Evolutionary conservation across 2,329 filamentous ascomycete species (phyloP).

Genomic region (Thermoascus crustaceus): DNA sequence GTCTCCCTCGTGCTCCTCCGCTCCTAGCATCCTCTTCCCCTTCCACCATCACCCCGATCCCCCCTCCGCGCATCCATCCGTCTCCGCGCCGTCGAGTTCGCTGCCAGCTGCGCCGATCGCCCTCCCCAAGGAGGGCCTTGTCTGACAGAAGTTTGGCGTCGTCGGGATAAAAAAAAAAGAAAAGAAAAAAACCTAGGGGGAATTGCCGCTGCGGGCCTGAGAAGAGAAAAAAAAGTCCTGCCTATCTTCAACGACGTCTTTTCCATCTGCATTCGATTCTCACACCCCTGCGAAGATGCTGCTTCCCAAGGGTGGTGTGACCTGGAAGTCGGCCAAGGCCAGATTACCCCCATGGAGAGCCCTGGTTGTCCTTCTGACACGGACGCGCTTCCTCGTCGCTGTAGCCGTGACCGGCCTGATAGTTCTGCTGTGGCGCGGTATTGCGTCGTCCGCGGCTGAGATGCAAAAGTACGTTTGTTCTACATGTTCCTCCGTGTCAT

Average conservation of each 20-base stretch:
- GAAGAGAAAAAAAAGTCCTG: too few relatives aligned
- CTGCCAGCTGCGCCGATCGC: too few relatives aligned
- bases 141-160: too few relatives aligned
- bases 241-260: slow-evolving; percentile 4
- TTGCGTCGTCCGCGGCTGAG: slow-evolving; percentile 70
- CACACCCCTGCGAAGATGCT: slow-evolving; percentile 54
- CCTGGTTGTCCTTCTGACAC: slow-evolving; percentile 61
- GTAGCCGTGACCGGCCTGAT: slow-evolving; percentile 62
- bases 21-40: neutral
- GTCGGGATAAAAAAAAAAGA: too few relatives aligned
- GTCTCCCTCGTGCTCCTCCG: neutral
- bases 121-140: too few relatives aligned
- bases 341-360: slow-evolving; percentile 70
- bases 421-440: slow-evolving; percentile 79
- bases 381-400: slow-evolving; percentile 68
- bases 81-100: too few relatives aligned
- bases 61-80: neutral
- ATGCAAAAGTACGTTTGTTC: slow-evolving; percentile 71
- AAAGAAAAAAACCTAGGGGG: too few relatives aligned
- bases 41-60: neutral
- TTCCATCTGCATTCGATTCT: slow-evolving; percentile 1
- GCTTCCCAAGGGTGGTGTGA: slow-evolving; percentile 79
- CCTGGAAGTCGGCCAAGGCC: slow-evolving; percentile 83
- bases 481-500: too few relatives aligned
- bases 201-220: too few relatives aligned